These are phyloP conservation scores for Colletotrichum musicola DNA, from an alignment of 2,329 filamentous ascomycete species.

Conservation along the genomic window DNA sequence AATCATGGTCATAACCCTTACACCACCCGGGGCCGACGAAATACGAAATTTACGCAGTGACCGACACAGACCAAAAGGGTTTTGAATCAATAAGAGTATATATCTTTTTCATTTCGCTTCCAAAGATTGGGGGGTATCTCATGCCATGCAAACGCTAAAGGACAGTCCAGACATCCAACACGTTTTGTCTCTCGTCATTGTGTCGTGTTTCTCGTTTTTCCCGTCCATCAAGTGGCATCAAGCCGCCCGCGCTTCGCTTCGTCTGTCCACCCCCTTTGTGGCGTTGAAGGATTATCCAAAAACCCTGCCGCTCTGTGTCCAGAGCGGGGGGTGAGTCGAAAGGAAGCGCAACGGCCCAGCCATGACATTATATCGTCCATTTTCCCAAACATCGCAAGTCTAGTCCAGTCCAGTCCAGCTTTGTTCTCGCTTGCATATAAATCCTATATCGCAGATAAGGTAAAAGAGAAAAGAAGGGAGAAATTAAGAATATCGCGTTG, in stretches of 20 bases:
- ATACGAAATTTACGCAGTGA: too few relatives aligned
- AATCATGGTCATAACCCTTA: too few relatives aligned
- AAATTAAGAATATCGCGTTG: constrained; percentile 23
- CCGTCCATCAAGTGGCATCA: constrained; percentile 2
- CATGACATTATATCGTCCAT: constrained; percentile 28
- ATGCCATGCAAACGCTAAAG: constrained; percentile 37
- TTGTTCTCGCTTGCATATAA: not conserved
- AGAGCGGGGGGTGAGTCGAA: not conserved
- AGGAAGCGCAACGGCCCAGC: constrained; percentile 32
- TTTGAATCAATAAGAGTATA: too few relatives aligned
- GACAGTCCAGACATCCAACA: constrained; percentile 36
- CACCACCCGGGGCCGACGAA: too few relatives aligned
- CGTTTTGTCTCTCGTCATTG: constrained; percentile 27
- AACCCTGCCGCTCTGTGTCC: constrained; percentile 1
- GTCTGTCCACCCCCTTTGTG: not conserved
- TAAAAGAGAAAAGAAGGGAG: not conserved
- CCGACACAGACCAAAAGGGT: too few relatives aligned
- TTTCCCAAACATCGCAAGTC: not conserved
- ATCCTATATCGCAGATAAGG: constrained; percentile 30
- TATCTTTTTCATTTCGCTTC: constrained; percentile 23
- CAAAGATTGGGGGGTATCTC: constrained; percentile 38
- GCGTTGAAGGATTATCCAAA: not conserved
- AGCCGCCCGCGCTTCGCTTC: constrained; percentile 17
- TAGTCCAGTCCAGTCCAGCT: constrained; percentile 30
- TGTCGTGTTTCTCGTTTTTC: constrained; percentile 22